Evolutionary conservation across 768 basidiomycete species (phyloP).

Genomic region (Russula earlei): DNA sequence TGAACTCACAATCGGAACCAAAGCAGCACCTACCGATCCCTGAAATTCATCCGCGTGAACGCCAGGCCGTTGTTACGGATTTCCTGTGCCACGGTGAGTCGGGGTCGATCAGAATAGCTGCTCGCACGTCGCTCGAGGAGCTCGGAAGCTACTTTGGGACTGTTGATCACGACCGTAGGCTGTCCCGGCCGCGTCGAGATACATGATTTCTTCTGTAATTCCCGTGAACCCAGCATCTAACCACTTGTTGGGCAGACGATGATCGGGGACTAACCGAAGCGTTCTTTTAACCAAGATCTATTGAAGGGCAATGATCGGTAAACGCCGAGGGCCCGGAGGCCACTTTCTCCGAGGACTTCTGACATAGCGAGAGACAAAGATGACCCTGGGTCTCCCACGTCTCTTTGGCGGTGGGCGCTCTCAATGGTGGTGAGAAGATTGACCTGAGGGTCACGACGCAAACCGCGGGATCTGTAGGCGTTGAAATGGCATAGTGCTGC

Average conservation of each 20-base stretch:
- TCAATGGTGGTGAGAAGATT: too few species aligned
- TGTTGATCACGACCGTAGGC: neutral
- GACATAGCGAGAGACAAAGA: neutral
- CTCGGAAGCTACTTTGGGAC: neutral
- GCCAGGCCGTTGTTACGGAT: neutral
- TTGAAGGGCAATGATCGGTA: neutral
- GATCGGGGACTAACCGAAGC: neutral
- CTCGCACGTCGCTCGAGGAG: neutral
- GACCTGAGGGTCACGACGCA: too few species aligned
- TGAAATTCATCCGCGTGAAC: neutral
- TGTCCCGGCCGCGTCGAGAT: neutral
- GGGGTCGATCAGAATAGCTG: neutral
- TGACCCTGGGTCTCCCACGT: neutral
- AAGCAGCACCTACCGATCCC: neutral
- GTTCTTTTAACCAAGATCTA: neutral
- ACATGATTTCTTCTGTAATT: neutral
- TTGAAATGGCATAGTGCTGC: too few species aligned
- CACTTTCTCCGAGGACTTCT: constrained; percentile 3
- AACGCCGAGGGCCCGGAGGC: too few species aligned
- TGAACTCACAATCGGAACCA: too few species aligned
- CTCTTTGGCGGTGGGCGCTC: too few species aligned
- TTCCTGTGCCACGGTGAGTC: neutral
- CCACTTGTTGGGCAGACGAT: neutral
- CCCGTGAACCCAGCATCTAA: too few species aligned
- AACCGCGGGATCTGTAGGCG: too few species aligned